A percentile compares a stretch with the other conserved stretches of the same genome.
Evolutionary conservation across 805 yeast genomes (phyloP).

Genomic region (Cyberlindnera subsufficiens): DNA sequence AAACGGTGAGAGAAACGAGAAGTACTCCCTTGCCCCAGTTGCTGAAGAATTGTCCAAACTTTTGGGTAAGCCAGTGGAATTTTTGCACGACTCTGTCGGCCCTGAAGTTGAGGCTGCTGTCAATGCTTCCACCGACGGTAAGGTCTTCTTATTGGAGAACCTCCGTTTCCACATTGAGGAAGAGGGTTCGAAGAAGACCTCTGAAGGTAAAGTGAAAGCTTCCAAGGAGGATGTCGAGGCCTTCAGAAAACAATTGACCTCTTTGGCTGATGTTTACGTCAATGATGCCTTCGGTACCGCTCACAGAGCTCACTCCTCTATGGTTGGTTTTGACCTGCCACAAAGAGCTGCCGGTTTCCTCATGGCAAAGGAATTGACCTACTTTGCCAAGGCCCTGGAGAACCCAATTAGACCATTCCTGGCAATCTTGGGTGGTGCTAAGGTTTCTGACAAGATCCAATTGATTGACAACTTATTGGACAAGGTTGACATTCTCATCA

Average conservation of each 20-base stretch:
- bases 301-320: constrained; percentile 99
- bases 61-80: constrained; percentile 67
- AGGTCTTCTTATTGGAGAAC: constrained; percentile 90
- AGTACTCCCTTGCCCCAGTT: constrained; percentile 91
- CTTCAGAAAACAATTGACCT: constrained; percentile 86
- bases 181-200: constrained; percentile 90
- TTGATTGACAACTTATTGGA: constrained; percentile 94
- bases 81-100: constrained; percentile 92
- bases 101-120: constrained; percentile 79
- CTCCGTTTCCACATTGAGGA: constrained; percentile 97
- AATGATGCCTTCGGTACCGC: constrained; percentile 99
- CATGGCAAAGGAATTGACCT: constrained; percentile 93
- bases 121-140: constrained; percentile 67
- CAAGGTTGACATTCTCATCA: constrained; percentile 90
- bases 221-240: constrained; percentile 73
- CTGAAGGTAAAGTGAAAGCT: constrained; percentile 93
- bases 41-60: constrained; percentile 81
- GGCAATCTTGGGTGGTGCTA: constrained; percentile 99
- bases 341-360: constrained; percentile 99
- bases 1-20: constrained; percentile 82
- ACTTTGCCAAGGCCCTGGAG: constrained; percentile 98
- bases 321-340: constrained; percentile 95
- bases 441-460: constrained; percentile 98
- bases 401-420: constrained; percentile 97
- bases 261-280: constrained; percentile 94